Conservation (phyloP, 1,284 basidiomycete genomes). For the Exobasidium rhododendri region DNA sequence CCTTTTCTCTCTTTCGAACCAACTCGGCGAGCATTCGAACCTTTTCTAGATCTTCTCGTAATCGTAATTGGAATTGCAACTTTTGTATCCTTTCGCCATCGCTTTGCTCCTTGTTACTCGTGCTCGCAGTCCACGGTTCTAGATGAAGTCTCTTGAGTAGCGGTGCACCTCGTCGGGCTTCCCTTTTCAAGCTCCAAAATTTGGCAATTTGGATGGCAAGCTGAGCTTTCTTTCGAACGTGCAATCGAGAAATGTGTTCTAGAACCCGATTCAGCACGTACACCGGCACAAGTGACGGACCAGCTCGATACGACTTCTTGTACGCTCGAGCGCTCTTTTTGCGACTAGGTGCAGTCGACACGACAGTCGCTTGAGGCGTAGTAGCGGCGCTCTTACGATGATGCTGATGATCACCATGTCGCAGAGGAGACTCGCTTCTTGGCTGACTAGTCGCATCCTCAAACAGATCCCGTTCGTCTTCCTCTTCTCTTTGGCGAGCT, state of each 20-base stretch:
- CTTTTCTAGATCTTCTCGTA: constrained; percentile 74
- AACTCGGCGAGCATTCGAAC: constrained; percentile 71
- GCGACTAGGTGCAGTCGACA: neutral
- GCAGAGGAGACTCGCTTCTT: neutral
- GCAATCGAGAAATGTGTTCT: constrained; percentile 72
- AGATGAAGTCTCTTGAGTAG: constrained; percentile 88
- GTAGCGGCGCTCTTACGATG: neutral
- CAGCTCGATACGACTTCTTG: constrained; percentile 60
- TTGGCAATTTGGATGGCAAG: constrained; percentile 76
- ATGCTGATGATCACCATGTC: neutral
- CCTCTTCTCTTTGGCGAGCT: constrained; percentile 9
- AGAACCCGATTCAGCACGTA: constrained; percentile 67
- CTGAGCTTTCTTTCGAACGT: constrained; percentile 71
- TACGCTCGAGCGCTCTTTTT: constrained; percentile 61
- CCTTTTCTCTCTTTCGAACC: constrained; percentile 75
- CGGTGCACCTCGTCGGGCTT: constrained; percentile 86
- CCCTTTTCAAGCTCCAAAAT: constrained; percentile 96
- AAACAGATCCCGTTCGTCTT: constrained; percentile 4
- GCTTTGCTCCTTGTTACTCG: constrained; percentile 64
- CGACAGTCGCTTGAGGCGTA: neutral
- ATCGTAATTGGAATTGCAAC: constrained; percentile 61
- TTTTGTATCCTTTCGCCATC: constrained; percentile 68
- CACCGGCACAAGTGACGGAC: constrained; percentile 61
- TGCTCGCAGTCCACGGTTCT: constrained; percentile 91
- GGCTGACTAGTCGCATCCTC: constrained; percentile 8